phyloP scores from a whole-genome alignment of 73 alveolate genomes.

The Paramecium caudatum region DNA sequence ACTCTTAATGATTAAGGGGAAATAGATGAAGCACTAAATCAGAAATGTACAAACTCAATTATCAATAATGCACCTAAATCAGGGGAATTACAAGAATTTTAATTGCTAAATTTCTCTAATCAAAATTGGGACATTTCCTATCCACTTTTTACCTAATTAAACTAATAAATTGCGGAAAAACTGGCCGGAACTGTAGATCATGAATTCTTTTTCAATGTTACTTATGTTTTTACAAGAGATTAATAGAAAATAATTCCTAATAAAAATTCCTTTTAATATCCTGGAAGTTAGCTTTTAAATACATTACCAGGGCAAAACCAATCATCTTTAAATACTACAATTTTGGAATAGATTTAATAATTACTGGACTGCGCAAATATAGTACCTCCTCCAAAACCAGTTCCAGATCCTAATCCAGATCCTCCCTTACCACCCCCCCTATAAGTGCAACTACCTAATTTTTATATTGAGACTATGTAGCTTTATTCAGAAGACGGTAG shows the following conservation, averaged over 20 bases:
- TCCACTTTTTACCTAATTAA: background rate
- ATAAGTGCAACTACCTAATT: background rate
- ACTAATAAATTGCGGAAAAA: background rate
- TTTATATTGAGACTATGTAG: conserved; percentile 22
- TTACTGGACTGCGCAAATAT: background rate
- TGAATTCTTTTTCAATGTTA: conserved; percentile 39
- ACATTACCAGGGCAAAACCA: conserved; percentile 11
- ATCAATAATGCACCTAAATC: conserved; percentile 45
- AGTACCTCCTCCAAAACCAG: background rate
- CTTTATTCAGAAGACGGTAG: conserved; percentile 49
- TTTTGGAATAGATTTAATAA: background rate
- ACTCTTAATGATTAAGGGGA: background rate
- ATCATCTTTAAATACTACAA: background rate
- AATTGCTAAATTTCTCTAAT: conserved; percentile 14
- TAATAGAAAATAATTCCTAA: conserved; percentile 37
- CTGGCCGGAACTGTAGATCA: background rate
- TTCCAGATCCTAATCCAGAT: too few relatives aligned
- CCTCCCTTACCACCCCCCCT: too few relatives aligned
- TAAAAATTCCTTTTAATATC: conserved; percentile 41
- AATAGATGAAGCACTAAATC: background rate
- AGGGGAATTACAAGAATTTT: conserved; percentile 65
- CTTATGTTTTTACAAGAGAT: conserved; percentile 38
- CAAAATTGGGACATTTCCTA: conserved; percentile 43
- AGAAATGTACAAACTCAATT: background rate
- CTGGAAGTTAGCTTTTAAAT: background rate